Evolutionary conservation across 495 filamentous ascomycete species (phyloP), one percentile per base, ranked within the genome.

Genomic region (Penicillium chermesinum): DNA sequence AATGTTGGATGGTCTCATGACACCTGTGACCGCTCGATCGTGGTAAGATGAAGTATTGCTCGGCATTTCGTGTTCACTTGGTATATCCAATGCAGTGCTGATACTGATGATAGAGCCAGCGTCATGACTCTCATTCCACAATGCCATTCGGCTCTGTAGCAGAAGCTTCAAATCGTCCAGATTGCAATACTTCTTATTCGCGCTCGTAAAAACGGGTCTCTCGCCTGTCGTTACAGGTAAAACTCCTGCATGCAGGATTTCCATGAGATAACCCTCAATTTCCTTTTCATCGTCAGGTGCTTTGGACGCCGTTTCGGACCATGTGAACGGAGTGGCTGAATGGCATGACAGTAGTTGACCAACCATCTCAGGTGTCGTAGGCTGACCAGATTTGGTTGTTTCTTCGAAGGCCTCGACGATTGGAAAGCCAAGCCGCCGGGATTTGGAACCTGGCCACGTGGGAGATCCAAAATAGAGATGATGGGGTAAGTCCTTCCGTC

Each of bases 181-280:
- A 17, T 37, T n/a, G 14, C 14, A 37, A n/a, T 37, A 13, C 5
- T 17, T n/a, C 35, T 13, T 37, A 13, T 4, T 7, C n/a, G n/a
- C n/a, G n/a, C n/a, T n/a, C n/a, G n/a, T n/a, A n/a, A n/a, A n/a
- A 17, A 5, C 14, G 35, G 14, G 12, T 13, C 14, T n/a, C 14
- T n/a, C 5, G 35, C 5, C 13, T 4, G 35, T 4, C 15, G n/a
- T n/a, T n/a, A 20, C 2, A 15, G 37, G 25, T 13, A 25, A 50
- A 13, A 66, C 7, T 1, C 63, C 51, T 19, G 25, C 39, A 15
- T 54, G 51, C 19, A 65, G 33, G 30, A 57, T 34, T 13, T 56
- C 37, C 17, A 60, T 41, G 7, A 62, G 42, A 21, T 46, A 45
- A 20, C n/a, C 27, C 19, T 66, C 53, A 13, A 54, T 32, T 14